Evolutionary conservation across 2,329 filamentous ascomycete species (phyloP).

Genomic region (Pezizomycotina sp.): DNA sequence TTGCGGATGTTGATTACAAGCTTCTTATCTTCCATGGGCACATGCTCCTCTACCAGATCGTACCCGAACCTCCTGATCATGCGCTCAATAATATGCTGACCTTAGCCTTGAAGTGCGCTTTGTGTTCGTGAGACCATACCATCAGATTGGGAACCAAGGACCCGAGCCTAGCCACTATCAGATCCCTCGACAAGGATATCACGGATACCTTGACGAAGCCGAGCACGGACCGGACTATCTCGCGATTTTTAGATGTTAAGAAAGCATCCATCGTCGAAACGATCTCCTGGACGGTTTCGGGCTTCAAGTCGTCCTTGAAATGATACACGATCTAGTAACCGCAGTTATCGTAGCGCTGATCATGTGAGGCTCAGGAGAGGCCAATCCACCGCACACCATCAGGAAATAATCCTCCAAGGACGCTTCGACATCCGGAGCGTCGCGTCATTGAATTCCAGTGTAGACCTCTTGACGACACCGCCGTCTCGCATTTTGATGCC

Average conservation of each 20-base stretch:
- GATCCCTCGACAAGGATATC: slow-evolving; percentile 61
- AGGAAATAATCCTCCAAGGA: slow-evolving; percentile 92
- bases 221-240: slow-evolving; percentile 85
- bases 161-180: slow-evolving; percentile 61
- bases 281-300: slow-evolving; percentile 59
- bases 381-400: slow-evolving; percentile 92
- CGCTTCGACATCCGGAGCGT: slow-evolving; percentile 60
- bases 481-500: slow-evolving; percentile 62
- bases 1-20: slow-evolving; percentile 89
- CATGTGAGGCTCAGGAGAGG: slow-evolving; percentile 88
- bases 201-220: slow-evolving; percentile 95
- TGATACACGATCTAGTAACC: slow-evolving; percentile 45
- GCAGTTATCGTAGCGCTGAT: slow-evolving; percentile 94
- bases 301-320: slow-evolving; percentile 42
- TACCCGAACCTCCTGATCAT: slow-evolving; percentile 85
- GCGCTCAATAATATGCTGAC: slow-evolving; percentile 91
- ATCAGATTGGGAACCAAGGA: slow-evolving; percentile 77
- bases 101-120: slow-evolving; percentile 89
- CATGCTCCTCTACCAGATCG: slow-evolving; percentile 59
- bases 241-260: slow-evolving; percentile 86
- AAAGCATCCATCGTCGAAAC: slow-evolving; percentile 94
- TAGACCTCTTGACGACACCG: slow-evolving; percentile 63
- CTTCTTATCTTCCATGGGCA: slow-evolving; percentile 75
- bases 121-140: slow-evolving; percentile 95
- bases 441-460: slow-evolving; percentile 71